These are phyloP conservation scores for Allium fistulosum DNA, from an alignment of 106 monocot genomes.

Conservation along the genomic window DNA sequence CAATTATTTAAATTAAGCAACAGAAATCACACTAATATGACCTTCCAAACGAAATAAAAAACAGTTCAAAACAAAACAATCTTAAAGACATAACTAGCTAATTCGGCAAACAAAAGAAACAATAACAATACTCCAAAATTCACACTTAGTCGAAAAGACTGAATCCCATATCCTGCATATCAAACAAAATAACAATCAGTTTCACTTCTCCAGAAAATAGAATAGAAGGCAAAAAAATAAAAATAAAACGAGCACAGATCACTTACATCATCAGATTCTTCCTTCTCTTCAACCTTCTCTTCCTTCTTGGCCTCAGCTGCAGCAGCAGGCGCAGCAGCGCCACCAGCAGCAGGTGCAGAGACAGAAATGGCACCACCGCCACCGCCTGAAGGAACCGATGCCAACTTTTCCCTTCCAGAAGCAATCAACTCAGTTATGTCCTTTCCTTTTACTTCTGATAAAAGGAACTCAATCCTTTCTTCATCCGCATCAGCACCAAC, in stretches of 20 bases:
- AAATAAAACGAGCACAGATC: not conserved
- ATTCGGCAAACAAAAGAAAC: not conserved
- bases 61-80: no score
- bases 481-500: slow-evolving; percentile 24
- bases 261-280: slow-evolving; percentile 16
- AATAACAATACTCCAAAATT: not conserved
- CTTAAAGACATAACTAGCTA: not conserved
- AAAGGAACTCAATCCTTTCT: slow-evolving; percentile 8
- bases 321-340: slow-evolving; percentile 2
- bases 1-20: no score
- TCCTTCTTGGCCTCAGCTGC: slow-evolving; percentile 22
- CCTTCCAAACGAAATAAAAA: no score
- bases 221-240: not conserved
- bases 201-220: not conserved
- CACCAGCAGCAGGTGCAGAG: slow-evolving; percentile 7
- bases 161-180: slow-evolving; percentile 11
- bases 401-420: slow-evolving; percentile 25
- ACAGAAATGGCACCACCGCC: not conserved
- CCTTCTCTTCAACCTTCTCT: slow-evolving; percentile 26
- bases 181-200: not conserved
- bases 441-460: slow-evolving; percentile 21
- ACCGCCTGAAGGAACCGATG: slow-evolving; percentile 23
- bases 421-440: slow-evolving; percentile 23
- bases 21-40: no score
- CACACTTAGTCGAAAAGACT: slow-evolving; percentile 8